Evolutionary conservation across 169 alveolate species (phyloP).

Genomic region (Cyclospora cayetanensis): DNA sequence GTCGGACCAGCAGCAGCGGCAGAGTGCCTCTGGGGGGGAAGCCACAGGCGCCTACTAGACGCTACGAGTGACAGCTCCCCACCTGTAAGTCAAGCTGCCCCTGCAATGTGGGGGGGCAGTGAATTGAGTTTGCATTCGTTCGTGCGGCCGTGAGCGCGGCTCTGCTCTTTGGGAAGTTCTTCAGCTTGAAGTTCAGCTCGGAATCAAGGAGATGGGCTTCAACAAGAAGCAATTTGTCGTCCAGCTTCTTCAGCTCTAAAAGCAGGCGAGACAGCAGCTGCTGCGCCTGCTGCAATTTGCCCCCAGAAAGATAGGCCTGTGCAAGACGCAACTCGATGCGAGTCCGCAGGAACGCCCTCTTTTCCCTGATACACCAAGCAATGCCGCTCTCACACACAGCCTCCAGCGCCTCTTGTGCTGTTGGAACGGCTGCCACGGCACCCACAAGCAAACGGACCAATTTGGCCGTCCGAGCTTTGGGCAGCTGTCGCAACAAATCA

Average conservation of each 20-base stretch:
- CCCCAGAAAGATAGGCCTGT: slow-evolving; percentile 79
- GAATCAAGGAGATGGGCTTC: slow-evolving; percentile 93
- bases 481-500: slow-evolving; percentile 77
- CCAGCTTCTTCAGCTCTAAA: slow-evolving; percentile 93
- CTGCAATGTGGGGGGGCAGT: slow-evolving; percentile 94
- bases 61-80: not conserved
- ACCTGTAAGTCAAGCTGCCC: slow-evolving; percentile 90
- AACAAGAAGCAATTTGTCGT: slow-evolving; percentile 93
- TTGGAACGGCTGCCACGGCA: slow-evolving; percentile 79
- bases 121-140: slow-evolving; percentile 93
- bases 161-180: slow-evolving; percentile 87
- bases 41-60: too few species aligned
- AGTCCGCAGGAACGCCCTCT: slow-evolving; percentile 91
- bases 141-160: slow-evolving; percentile 96
- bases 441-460: slow-evolving; percentile 77
- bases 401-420: slow-evolving; percentile 80
- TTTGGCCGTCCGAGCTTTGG: slow-evolving; percentile 86
- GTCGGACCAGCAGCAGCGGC: not conserved
- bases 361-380: slow-evolving; percentile 92
- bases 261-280: slow-evolving; percentile 84
- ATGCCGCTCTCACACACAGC: slow-evolving; percentile 91
- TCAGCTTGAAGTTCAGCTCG: slow-evolving; percentile 88
- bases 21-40: too few species aligned
- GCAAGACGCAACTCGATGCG: slow-evolving; percentile 90
- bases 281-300: slow-evolving; percentile 78